Conservation (phyloP, 495 filamentous ascomycete species). For the Sabuloglossum arenarium region DNA sequence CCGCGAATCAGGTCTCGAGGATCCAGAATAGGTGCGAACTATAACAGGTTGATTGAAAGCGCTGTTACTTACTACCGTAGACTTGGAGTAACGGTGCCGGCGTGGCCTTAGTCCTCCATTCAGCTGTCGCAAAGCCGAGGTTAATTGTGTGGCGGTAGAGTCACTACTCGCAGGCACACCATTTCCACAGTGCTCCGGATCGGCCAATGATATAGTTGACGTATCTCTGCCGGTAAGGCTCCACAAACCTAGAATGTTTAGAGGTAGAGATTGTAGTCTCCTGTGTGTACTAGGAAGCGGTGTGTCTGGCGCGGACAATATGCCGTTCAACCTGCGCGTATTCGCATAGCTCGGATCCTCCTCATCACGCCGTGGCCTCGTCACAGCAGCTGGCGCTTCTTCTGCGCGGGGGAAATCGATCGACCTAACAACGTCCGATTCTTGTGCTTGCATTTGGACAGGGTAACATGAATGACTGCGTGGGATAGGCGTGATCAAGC, state of each 20-base stretch:
- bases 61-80: background rate
- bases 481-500: background rate
- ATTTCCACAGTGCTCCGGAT: background rate
- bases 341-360: background rate
- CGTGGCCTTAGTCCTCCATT: background rate
- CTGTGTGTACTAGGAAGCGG: background rate
- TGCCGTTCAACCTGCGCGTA: background rate
- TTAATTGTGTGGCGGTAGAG: background rate
- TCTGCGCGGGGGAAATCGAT: background rate
- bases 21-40: constrained; percentile 5
- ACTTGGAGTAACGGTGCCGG: constrained; percentile 1
- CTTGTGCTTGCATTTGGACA: background rate
- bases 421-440: background rate
- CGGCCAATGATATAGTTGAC: background rate
- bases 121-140: background rate
- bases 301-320: background rate
- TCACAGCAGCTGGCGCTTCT: background rate
- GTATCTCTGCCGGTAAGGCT: background rate
- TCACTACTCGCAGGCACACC: background rate
- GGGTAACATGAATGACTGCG: background rate
- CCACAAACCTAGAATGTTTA: background rate
- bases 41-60: constrained; percentile 2
- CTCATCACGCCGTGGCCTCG: background rate
- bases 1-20: background rate
- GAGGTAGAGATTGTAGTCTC: background rate